Base-by-base conservation (phyloP, 345 rosid species). In the Acer saccharum region DNA sequence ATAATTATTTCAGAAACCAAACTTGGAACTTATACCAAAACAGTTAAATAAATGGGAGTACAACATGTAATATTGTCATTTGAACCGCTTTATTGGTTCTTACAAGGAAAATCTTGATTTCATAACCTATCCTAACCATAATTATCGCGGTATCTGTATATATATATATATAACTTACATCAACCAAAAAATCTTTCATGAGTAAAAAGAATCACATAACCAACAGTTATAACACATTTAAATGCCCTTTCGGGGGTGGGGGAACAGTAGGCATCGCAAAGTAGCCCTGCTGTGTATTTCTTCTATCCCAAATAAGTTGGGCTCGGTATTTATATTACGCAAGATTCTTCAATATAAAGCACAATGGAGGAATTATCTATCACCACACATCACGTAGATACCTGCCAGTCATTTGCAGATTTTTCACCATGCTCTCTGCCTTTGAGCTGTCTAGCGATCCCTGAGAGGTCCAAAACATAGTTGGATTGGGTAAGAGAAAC, bases 341-440 rank as follows among this genome's bases (percentile, higher is more conserved):
- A 21, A 35, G 14, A 41, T 25, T n/a, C 35, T 71, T 71, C 10
- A 18, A 52, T 18, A 10, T 4, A 57, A 4, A 23, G 1, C 2
- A 20, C 3, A 23, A 7, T 21, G 65, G 52, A 46, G 8, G 21
- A 65, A 62, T 80, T 57, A 57, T 89, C 79, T 43, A 43, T 89
- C 79, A 93, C 97, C 97, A 93, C 55, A 97, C 98, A 61, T 97
- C 99, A 54, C 99, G 95, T 6, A 94, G 87, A 83, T 97, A 97
- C 81, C 98, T 86, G 54, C 98, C 97, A 4, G 72, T 88, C 91
- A 83, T 94, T 81, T 97, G 99, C 80, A 94, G 90, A 76, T 87
- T 90, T 83, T 97, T 97, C 78, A 97, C 96, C 86, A 90, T 87
- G 81, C 93, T 81, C 82, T 97, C 99, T 0, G 98, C 94, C 81